Conservation (phyloP, 768 basidiomycete species). For the Leccinum imitatum region DNA sequence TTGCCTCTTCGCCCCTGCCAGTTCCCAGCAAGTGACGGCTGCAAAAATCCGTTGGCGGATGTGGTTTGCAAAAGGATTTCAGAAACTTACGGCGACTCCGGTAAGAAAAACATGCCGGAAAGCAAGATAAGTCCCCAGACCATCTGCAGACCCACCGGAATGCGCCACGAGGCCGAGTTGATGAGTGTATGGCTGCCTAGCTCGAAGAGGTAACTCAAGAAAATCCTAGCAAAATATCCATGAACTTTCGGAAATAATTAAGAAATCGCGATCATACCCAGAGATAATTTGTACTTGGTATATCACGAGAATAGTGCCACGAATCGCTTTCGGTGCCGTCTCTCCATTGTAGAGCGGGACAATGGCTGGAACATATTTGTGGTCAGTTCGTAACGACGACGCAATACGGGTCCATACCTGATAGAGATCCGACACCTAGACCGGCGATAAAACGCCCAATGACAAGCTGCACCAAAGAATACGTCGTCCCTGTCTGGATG, state of each 20-base stretch:
- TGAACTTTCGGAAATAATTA: neutral
- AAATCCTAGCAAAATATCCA: conserved; percentile 45
- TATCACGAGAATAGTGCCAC: conserved; percentile 69
- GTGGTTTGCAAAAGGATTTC: neutral
- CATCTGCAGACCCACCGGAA: conserved; percentile 75
- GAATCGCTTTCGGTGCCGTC: conserved; percentile 70
- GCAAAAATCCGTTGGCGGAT: neutral
- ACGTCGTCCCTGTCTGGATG: conserved; percentile 65
- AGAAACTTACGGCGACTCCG: conserved; percentile 67
- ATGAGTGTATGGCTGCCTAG: conserved; percentile 57
- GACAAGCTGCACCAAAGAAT: conserved; percentile 63
- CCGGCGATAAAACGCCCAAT: conserved; percentile 76
- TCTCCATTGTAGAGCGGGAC: conserved; percentile 77
- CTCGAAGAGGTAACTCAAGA: conserved; percentile 71
- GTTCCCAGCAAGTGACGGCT: conserved; percentile 72
- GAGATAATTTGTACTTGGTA: conserved; percentile 79
- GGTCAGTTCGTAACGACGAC: conserved; percentile 2
- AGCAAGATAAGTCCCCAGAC: conserved; percentile 66
- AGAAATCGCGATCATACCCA: conserved; percentile 42
- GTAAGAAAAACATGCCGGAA: conserved; percentile 71
- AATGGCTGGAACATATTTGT: conserved; percentile 36
- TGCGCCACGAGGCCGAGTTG: conserved; percentile 67
- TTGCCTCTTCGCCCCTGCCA: conserved; percentile 52
- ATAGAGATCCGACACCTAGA: conserved; percentile 74
- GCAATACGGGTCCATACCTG: conserved; percentile 40